Evolutionary conservation across 1,284 basidiomycete species (phyloP).

Genomic region (Ustilago nuda): DNA sequence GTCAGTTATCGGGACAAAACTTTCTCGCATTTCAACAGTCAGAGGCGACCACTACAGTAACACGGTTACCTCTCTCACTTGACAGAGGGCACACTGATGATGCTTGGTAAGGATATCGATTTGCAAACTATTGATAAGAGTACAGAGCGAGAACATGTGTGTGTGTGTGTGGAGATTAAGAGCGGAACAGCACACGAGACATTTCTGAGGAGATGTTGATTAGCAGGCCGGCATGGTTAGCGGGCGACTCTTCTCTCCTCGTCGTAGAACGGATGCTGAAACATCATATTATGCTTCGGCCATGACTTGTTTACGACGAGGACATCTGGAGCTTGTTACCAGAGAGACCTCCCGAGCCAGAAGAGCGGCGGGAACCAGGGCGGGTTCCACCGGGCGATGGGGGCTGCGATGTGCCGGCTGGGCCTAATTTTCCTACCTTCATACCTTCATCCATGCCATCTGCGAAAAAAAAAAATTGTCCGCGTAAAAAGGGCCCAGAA

Average conservation of each 20-base stretch:
- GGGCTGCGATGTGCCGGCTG: slow-evolving; percentile 64
- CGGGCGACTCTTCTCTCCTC: slow-evolving; percentile 3
- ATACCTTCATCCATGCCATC: slow-evolving; percentile 34
- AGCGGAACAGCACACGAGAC: not conserved
- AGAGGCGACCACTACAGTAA: not conserved
- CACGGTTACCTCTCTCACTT: not conserved
- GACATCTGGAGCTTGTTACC: slow-evolving; percentile 65
- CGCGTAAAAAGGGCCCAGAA: not conserved
- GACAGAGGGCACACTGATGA: not conserved
- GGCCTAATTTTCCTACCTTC: slow-evolving; percentile 67
- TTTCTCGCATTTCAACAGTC: not conserved
- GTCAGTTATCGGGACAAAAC: no score
- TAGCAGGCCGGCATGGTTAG: not conserved
- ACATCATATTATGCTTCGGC: slow-evolving; percentile 5
- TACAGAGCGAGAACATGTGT: slow-evolving; percentile 13
- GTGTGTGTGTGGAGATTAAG: not conserved
- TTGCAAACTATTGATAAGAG: slow-evolving; percentile 11
- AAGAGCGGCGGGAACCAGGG: slow-evolving; percentile 62
- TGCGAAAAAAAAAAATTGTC: no score
- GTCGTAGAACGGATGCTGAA: not conserved
- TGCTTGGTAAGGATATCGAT: slow-evolving; percentile 10
- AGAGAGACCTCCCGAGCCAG: slow-evolving; percentile 60
- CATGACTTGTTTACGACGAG: slow-evolving; percentile 23
- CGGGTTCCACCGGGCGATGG: slow-evolving; percentile 58
- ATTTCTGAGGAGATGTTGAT: not conserved